phyloP scores from a whole-genome alignment of 768 basidiomycete genomes.

The Myochromella boudieri region DNA sequence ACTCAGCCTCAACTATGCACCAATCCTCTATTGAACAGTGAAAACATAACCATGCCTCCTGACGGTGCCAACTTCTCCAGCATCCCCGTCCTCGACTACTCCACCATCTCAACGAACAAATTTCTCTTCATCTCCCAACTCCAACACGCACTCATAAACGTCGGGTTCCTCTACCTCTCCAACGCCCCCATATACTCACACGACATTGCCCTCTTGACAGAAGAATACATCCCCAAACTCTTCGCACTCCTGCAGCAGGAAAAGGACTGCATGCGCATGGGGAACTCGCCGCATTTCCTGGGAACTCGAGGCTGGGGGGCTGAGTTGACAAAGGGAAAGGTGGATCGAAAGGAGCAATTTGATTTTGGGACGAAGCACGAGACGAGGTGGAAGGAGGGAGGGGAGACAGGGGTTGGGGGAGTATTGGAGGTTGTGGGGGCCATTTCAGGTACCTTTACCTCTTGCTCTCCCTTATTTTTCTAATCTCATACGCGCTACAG shows the following conservation, averaged over 20 bases:
- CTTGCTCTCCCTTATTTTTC: too few relatives aligned
- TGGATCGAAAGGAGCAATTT: slow-evolving; percentile 78
- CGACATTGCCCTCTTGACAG: slow-evolving; percentile 48
- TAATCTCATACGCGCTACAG: slow-evolving; percentile 41
- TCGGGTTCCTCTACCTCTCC: slow-evolving; percentile 80
- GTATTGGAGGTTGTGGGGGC: slow-evolving; percentile 71
- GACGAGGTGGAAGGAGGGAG: slow-evolving; percentile 54
- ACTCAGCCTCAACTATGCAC: slow-evolving; percentile 1
- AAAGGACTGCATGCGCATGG: slow-evolving; percentile 70
- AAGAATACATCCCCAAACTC: slow-evolving; percentile 65
- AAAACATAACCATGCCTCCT: too few relatives aligned
- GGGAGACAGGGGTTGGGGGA: slow-evolving; percentile 56
- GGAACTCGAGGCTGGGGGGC: slow-evolving; percentile 71
- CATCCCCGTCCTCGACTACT: slow-evolving; percentile 71
- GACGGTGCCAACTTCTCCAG: too few relatives aligned
- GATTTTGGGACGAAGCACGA: slow-evolving; percentile 73
- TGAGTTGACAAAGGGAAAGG: slow-evolving; percentile 72
- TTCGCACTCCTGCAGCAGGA: slow-evolving; percentile 67
- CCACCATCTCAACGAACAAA: slow-evolving; percentile 40
- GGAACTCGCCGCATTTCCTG: slow-evolving; percentile 77
- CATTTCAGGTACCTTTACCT: slow-evolving; percentile 54
- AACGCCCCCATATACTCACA: slow-evolving; percentile 55
- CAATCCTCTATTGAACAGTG: too few relatives aligned
- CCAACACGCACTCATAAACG: slow-evolving; percentile 70
- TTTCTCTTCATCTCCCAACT: slow-evolving; percentile 65